A percentile compares a stretch with the other conserved stretches of the same genome.
Conservation (phyloP, 805 yeast genomes). For the Yarrowia sp. region DNA sequence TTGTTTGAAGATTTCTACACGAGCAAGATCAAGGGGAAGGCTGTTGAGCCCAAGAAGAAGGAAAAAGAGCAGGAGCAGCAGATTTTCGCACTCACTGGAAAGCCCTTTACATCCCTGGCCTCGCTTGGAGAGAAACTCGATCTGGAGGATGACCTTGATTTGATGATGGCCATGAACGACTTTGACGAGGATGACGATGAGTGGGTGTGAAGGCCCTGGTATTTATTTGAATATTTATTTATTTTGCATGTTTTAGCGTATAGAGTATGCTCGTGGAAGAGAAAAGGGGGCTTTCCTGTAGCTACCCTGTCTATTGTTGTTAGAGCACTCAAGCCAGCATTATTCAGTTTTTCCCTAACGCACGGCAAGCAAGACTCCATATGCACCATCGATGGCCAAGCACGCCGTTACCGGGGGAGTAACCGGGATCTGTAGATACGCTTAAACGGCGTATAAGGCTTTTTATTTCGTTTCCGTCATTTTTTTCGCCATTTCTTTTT, state of each 20-base stretch:
- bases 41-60: background rate
- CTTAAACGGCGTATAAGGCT: too few species aligned
- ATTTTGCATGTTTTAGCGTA: background rate
- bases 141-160: slow-evolving; percentile 3
- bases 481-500: too few species aligned
- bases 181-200: background rate
- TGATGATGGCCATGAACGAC: slow-evolving; percentile 1
- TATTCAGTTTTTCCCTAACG: too few species aligned
- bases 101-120: background rate
- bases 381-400: too few species aligned
- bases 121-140: background rate
- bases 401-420: too few species aligned
- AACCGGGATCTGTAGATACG: too few species aligned
- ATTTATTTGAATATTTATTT: background rate
- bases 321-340: too few species aligned
- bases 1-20: slow-evolving; percentile 7
- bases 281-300: too few species aligned
- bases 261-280: too few species aligned
- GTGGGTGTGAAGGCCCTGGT: background rate
- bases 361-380: too few species aligned
- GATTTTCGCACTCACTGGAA: background rate
- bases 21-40: background rate
- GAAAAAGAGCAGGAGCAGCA: background rate
- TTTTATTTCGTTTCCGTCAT: too few species aligned
- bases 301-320: too few species aligned